Evolutionary conservation across 1,284 basidiomycete genomes (phyloP).

Genomic region (Mrakiaceae sp.): DNA sequence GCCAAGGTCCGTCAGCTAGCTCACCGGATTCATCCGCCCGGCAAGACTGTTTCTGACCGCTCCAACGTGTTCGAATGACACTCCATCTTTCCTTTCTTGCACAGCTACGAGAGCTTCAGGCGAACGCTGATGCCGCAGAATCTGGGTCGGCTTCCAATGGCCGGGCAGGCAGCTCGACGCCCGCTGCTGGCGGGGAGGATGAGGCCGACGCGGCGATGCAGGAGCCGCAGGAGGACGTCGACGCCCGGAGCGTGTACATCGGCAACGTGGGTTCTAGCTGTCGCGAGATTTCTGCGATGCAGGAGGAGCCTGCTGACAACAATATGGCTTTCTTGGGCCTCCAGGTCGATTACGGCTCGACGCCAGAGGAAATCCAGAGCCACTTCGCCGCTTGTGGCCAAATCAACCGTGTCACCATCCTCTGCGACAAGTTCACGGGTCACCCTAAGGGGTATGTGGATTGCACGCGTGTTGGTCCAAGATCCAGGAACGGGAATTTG

Average conservation of each 20-base stretch:
- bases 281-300: too few relatives aligned
- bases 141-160: background rate
- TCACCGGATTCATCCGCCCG: background rate
- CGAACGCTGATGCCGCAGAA: slow-evolving; percentile 6
- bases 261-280: slow-evolving; percentile 58
- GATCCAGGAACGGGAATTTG: too few relatives aligned
- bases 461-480: too few relatives aligned
- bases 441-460: slow-evolving; percentile 86
- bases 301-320: too few relatives aligned
- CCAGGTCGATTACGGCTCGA: slow-evolving; percentile 94
- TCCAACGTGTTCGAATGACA: background rate
- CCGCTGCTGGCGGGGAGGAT: slow-evolving; percentile 33
- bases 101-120: slow-evolving; percentile 17
- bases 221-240: slow-evolving; percentile 52
- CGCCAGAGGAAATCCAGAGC: slow-evolving; percentile 94
- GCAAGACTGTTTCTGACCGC: background rate
- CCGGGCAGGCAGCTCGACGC: slow-evolving; percentile 17
- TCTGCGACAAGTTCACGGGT: slow-evolving; percentile 99
- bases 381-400: slow-evolving; percentile 97
- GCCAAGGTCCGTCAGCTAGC: slow-evolving; percentile 40
- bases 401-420: slow-evolving; percentile 97
- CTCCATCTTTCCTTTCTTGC: background rate
- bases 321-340: background rate
- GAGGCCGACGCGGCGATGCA: slow-evolving; percentile 48
- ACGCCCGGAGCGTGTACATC: slow-evolving; percentile 83